Base-by-base conservation (phyloP, 331 rosid genomes). In the Telfairia occidentalis region DNA sequence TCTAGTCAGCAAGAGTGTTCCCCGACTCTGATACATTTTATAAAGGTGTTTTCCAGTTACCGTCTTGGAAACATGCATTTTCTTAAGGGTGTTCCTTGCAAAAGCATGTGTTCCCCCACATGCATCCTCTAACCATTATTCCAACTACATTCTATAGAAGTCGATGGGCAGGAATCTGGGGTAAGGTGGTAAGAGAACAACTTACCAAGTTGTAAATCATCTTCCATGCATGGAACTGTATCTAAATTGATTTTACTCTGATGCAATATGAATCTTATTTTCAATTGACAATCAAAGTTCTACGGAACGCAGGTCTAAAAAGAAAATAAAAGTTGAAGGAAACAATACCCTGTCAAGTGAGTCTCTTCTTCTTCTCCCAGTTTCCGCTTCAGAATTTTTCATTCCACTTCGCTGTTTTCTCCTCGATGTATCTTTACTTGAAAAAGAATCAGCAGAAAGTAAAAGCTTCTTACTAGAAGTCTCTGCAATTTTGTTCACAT, bases 321-420 rank as follows among this genome's bases (percentile, higher is more conserved):
- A 37, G 52, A 71, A 58, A 37, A 78, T 46, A 37, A 16, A 55
- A 23, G 40, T 76, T 32, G 3, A 76, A 72, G 76, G 50, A 71
- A 81, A 66, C 77, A 71, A 77, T 93, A 93, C 96, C 92, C 76
- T 89, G 83, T 94, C 97, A 79, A 94, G 91, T 49, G 97, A 91
- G 78, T 88, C 98, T 87, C 98, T 89, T 76, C 97, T 94, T 86
- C 98, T 89, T 87, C 97, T 87, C 26, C 92, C 86, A 28, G 82
- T 87, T 82, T 91, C 98, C 50, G 87, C 85, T 78, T 90, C 97
- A 75, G 77, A 81, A 79, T 80, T 84, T 81, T 88, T 94, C 71
- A 76, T n/a, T 49, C 83, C 84, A 83, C 87, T 85, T 35, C 48
- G 66, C 49, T 77, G 82, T 69, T 74, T 77, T 82, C 90, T 86